Evolutionary conservation across 768 basidiomycete genomes (phyloP).

Genomic region (Leccinum barrowsii): DNA sequence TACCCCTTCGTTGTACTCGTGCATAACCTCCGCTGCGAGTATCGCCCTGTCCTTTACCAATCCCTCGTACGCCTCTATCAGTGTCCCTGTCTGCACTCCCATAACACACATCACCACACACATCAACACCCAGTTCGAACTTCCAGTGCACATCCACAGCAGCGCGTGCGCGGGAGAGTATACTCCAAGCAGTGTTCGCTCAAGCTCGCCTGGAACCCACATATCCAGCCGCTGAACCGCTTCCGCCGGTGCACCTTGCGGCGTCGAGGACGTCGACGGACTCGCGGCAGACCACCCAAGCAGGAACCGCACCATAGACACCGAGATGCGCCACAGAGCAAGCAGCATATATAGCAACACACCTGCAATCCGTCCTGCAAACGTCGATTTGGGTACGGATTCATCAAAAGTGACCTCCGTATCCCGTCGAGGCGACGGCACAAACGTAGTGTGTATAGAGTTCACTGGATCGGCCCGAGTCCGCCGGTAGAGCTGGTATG

Average conservation of each 20-base stretch:
- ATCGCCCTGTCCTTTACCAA: constrained; percentile 73
- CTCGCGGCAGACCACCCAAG: constrained; percentile 54
- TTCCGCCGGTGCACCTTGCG: constrained; percentile 38
- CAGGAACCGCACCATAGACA: constrained; percentile 62
- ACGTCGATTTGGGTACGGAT: constrained; percentile 42
- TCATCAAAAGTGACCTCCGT: constrained; percentile 23
- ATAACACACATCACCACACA: constrained; percentile 63
- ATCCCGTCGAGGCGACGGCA: constrained; percentile 40
- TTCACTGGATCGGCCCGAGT: constrained; percentile 53
- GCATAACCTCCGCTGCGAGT: constrained; percentile 75
- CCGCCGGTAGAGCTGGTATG: constrained; percentile 65
- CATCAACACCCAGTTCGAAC: constrained; percentile 76
- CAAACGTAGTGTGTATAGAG: constrained; percentile 68
- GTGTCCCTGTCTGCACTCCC: constrained; percentile 54
- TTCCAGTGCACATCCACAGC: constrained; percentile 67
- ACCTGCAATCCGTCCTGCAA: constrained; percentile 36
- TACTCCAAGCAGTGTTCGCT: constrained; percentile 63
- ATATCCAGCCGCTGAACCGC: constrained; percentile 75
- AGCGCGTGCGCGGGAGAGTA: constrained; percentile 78
- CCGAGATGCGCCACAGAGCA: constrained; percentile 47
- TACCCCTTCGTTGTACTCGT: constrained; percentile 80
- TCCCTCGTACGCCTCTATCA: constrained; percentile 45
- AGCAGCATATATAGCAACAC: constrained; percentile 35
- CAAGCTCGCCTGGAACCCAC: constrained; percentile 74
- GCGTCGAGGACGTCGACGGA: constrained; percentile 32